Conservation (phyloP, 768 basidiomycete genomes). For the Mycena olivaceomarginata region DNA sequence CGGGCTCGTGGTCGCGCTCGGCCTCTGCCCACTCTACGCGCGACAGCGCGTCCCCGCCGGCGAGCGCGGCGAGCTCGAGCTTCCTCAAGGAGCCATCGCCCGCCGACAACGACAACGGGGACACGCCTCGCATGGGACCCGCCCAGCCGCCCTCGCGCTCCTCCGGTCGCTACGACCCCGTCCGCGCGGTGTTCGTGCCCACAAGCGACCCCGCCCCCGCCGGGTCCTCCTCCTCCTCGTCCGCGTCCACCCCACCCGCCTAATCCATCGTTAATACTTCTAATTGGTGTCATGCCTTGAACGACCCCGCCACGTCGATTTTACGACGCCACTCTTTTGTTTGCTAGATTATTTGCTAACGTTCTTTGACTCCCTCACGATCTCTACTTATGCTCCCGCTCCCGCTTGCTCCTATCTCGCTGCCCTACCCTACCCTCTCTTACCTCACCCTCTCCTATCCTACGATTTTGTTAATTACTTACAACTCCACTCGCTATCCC, state of each 20-base stretch:
- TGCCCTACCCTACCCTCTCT: conserved; percentile 20
- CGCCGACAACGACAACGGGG: conserved; percentile 43
- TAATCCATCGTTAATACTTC: conserved; percentile 23
- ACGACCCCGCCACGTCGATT: conserved; percentile 41
- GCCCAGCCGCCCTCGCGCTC: conserved; percentile 53
- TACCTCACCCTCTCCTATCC: no score
- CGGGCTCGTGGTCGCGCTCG: conserved; percentile 60
- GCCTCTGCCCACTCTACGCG: conserved; percentile 51
- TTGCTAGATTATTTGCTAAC: conserved; percentile 32
- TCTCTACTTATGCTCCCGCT: conserved; percentile 13
- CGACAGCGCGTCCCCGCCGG: conserved; percentile 52
- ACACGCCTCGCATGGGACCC: conserved; percentile 46
- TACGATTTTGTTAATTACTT: no score
- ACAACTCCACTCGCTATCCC: no score
- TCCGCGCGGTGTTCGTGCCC: conserved; percentile 67
- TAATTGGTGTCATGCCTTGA: conserved; percentile 35
- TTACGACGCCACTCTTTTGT: conserved; percentile 39
- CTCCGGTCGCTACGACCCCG: conserved; percentile 71
- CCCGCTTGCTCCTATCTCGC: not conserved
- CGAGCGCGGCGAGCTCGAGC: conserved; percentile 22
- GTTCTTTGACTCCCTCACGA: conserved; percentile 38
- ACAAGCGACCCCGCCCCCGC: conserved; percentile 46
- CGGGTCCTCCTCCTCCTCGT: conserved; percentile 18
- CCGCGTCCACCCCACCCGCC: not conserved
- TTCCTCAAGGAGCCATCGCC: conserved; percentile 46